Percentiles rank a stretch among this genome's conserved stretches.
These are phyloP conservation scores for Candida pseudofarinosa DNA, from an alignment of 805 yeast genomes.

Conservation along the genomic window DNA sequence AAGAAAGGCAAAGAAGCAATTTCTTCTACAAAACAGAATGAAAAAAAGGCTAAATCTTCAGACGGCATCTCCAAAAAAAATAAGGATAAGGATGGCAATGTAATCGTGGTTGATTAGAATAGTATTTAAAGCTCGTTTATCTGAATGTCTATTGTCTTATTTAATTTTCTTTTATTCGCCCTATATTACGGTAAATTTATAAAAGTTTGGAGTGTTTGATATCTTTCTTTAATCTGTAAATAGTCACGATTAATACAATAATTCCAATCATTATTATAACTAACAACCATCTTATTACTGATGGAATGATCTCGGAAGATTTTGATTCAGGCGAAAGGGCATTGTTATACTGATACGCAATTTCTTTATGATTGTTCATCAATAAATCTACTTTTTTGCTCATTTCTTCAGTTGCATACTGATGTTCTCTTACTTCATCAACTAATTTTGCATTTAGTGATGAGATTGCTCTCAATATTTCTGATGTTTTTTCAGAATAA, in stretches of 20 bases:
- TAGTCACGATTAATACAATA: slow-evolving; percentile 40
- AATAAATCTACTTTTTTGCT: slow-evolving; percentile 36
- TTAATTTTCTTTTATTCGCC: background rate
- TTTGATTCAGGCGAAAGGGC: slow-evolving; percentile 7
- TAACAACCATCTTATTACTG: slow-evolving; percentile 34
- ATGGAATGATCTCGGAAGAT: slow-evolving; percentile 16
- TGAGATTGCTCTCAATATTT: slow-evolving; percentile 27
- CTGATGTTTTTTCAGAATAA: slow-evolving; percentile 22
- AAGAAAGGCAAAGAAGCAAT: background rate
- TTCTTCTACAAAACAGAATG: background rate
- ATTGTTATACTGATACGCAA: slow-evolving; percentile 24
- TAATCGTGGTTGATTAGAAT: slow-evolving; percentile 8
- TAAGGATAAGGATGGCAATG: slow-evolving; percentile 2
- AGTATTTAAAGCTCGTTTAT: background rate
- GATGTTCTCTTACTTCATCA: slow-evolving; percentile 41
- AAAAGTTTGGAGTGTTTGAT: slow-evolving; percentile 59
- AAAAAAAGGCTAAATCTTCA: background rate
- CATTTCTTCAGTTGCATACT: slow-evolving; percentile 28
- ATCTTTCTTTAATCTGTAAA: slow-evolving; percentile 55
- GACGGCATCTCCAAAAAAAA: background rate
- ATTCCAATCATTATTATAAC: slow-evolving; percentile 39
- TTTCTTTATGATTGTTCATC: slow-evolving; percentile 37
- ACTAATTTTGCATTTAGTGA: slow-evolving; percentile 33
- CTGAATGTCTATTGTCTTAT: background rate
- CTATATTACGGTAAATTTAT: slow-evolving; percentile 16